Evolutionary conservation across 257 asterid species (phyloP).

Genomic region (Petunia secreta): DNA sequence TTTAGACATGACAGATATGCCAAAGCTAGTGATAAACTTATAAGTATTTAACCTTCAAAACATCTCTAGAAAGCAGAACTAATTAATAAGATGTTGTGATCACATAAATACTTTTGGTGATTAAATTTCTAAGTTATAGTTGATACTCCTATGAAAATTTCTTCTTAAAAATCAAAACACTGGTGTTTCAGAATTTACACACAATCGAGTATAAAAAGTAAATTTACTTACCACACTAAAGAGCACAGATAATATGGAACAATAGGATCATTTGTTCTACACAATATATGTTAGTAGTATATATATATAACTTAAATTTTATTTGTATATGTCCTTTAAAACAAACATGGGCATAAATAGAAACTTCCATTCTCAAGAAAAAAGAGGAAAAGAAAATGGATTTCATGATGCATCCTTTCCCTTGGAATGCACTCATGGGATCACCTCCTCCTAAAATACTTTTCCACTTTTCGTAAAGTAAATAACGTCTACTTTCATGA

Average conservation of each 20-base stretch:
- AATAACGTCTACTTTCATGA: background rate
- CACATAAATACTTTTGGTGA: background rate
- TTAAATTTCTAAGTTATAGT: background rate
- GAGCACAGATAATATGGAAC: background rate
- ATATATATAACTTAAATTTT: too few relatives aligned
- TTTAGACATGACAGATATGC: background rate
- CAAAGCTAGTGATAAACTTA: too few relatives aligned
- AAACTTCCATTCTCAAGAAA: background rate
- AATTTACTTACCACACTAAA: background rate
- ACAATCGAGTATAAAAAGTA: background rate
- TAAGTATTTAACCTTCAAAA: too few relatives aligned
- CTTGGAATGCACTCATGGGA: slow-evolving; percentile 64
- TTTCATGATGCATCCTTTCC: slow-evolving; percentile 20
- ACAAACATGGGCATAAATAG: too few relatives aligned
- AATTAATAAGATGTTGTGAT: too few relatives aligned
- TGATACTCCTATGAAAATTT: background rate
- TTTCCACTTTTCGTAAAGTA: slow-evolving; percentile 27
- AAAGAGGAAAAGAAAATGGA: slow-evolving; percentile 23
- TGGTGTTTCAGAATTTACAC: background rate
- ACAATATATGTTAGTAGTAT: too few relatives aligned
- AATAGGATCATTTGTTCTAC: background rate
- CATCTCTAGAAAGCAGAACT: too few relatives aligned
- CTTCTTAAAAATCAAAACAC: background rate
- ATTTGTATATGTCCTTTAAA: too few relatives aligned
- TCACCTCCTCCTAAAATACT: slow-evolving; percentile 52